Percentiles rank a stretch among this genome's conserved stretches.
phyloP scores from a whole-genome alignment of 2,329 filamentous ascomycete genomes.

The Xylariales sp. region DNA sequence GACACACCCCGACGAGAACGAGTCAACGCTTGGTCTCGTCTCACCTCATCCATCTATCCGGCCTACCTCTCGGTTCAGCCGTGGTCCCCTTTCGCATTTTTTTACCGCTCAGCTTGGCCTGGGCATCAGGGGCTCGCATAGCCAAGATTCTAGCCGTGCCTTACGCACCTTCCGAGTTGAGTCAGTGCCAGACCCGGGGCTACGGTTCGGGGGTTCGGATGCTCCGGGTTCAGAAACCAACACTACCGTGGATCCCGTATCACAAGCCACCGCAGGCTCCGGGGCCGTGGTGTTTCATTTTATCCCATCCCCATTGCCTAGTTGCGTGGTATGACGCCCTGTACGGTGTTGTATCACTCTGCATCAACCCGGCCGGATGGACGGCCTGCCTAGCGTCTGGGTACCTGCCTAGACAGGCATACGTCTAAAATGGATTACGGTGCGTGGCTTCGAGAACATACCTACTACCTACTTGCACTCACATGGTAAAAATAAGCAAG shows the following conservation, averaged over 20 bases:
- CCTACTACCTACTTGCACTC: too few relatives aligned
- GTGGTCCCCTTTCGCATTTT: background rate
- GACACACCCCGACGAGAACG: too few relatives aligned
- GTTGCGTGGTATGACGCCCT: background rate
- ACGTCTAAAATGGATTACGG: background rate
- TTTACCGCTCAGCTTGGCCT: background rate
- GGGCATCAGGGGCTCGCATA: background rate
- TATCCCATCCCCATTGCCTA: background rate
- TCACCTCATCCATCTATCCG: background rate
- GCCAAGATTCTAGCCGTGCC: background rate
- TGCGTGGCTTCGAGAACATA: background rate
- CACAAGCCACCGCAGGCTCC: constrained; percentile 6
- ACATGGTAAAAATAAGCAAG: too few relatives aligned
- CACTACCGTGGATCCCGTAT: background rate
- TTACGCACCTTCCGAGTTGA: background rate
- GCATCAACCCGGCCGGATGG: background rate
- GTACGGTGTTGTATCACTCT: background rate
- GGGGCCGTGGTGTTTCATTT: background rate
- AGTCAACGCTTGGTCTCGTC: background rate
- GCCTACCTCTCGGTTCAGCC: background rate
- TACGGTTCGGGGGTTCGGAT: constrained; percentile 1
- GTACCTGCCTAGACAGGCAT: background rate
- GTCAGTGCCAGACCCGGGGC: background rate
- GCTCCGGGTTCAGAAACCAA: background rate
- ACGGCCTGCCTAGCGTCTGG: background rate